Conservation (phyloP, 1,139 yeast species). For the Suhomyces terraborum region DNA sequence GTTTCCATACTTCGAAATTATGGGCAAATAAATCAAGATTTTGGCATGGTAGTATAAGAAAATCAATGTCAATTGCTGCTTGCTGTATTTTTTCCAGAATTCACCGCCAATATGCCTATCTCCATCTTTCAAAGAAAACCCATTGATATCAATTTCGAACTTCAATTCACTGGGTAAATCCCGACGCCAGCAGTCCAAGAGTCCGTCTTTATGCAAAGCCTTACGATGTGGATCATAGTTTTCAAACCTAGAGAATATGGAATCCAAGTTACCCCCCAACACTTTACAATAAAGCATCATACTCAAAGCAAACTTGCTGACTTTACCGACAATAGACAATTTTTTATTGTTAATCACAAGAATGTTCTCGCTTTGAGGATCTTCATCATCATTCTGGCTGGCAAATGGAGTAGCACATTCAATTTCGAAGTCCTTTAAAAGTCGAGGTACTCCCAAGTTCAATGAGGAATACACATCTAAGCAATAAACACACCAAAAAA, state of each 20-base stretch:
- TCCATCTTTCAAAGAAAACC: slow-evolving; percentile 46
- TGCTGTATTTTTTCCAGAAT: slow-evolving; percentile 35
- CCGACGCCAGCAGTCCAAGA: slow-evolving; percentile 77
- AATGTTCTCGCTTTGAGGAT: slow-evolving; percentile 51
- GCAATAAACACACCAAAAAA: slow-evolving; percentile 83
- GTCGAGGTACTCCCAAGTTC: slow-evolving; percentile 78
- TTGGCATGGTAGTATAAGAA: slow-evolving; percentile 79
- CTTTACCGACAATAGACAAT: slow-evolving; percentile 68
- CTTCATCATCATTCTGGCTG: slow-evolving; percentile 50
- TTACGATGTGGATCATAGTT: slow-evolving; percentile 36
- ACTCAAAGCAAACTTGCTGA: slow-evolving; percentile 60
- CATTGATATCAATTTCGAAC: slow-evolving; percentile 70
- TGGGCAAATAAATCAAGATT: slow-evolving; percentile 76
- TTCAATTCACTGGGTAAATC: slow-evolving; percentile 63
- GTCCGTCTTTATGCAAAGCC: slow-evolving; percentile 61
- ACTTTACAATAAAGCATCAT: slow-evolving; percentile 73
- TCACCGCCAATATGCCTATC: slow-evolving; percentile 32
- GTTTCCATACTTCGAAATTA: slow-evolving; percentile 52
- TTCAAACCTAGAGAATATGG: slow-evolving; percentile 55
- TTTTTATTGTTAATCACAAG: slow-evolving; percentile 59
- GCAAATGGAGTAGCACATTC: slow-evolving; percentile 84
- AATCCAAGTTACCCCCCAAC: slow-evolving; percentile 71
- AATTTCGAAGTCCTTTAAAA: slow-evolving; percentile 75
- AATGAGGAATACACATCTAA: slow-evolving; percentile 77
- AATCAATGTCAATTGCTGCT: slow-evolving; percentile 60